Percentiles rank a stretch among this genome's conserved stretches.
Conservation (phyloP, 192 early-diverging fungal species). For the Coemansia sp. region DNA sequence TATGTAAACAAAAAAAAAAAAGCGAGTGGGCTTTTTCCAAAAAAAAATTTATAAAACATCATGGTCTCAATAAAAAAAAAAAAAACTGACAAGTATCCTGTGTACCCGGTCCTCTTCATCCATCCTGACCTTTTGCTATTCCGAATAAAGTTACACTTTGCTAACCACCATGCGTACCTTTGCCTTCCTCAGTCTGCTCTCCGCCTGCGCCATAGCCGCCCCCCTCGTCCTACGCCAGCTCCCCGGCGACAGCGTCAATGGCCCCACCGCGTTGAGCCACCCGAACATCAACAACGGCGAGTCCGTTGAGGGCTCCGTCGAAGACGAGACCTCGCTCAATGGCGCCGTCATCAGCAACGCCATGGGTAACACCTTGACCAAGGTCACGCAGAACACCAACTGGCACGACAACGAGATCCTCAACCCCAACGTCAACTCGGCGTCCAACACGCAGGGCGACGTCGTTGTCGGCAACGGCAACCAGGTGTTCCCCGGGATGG, state of each 20-base stretch:
- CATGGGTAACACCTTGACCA: slow-evolving; percentile 23
- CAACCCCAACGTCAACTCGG: slow-evolving; percentile 44
- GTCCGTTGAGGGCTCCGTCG: slow-evolving; percentile 24
- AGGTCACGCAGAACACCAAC: slow-evolving; percentile 31
- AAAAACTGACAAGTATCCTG: background rate
- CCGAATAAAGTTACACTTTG: background rate
- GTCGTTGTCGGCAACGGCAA: slow-evolving; percentile 49
- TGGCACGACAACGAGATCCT: slow-evolving; percentile 40
- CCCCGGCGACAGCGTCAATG: slow-evolving; percentile 34
- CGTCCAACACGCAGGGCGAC: slow-evolving; percentile 20
- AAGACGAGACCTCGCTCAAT: slow-evolving; percentile 27
- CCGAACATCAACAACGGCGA: slow-evolving; percentile 45
- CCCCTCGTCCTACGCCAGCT: slow-evolving; percentile 19
- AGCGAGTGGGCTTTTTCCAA: background rate
- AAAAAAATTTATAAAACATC: too few relatives aligned
- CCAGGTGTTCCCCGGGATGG: slow-evolving; percentile 14
- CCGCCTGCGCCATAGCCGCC: slow-evolving; percentile 13
- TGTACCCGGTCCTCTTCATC: background rate
- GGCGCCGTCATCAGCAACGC: slow-evolving; percentile 33
- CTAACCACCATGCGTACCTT: slow-evolving; percentile 30
- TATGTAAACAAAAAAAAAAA: background rate
- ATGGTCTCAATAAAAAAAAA: too few relatives aligned
- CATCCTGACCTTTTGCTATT: background rate
- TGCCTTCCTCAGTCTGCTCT: slow-evolving; percentile 24
- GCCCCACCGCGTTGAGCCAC: slow-evolving; percentile 35